Conservation (phyloP, 768 basidiomycete species). For the Rhodotorula graminis region DNA sequence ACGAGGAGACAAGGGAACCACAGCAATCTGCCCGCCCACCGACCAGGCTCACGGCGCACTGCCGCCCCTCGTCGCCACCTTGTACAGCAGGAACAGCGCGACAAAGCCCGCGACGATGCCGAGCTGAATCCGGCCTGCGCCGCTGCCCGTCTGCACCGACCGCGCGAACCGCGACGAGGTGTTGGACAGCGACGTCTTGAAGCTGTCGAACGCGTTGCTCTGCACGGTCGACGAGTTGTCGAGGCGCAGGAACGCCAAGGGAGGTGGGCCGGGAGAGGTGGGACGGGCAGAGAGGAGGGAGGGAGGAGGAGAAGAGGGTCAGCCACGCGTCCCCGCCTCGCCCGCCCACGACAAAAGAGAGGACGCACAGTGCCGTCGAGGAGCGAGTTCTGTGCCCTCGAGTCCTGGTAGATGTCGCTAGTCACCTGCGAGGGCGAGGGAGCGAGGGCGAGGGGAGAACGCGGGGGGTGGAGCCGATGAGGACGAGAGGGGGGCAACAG, state of each 20-base stretch:
- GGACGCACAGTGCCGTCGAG: conserved; percentile 31
- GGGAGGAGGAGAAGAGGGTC: neutral
- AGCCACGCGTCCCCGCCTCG: neutral
- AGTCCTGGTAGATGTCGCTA: conserved; percentile 43
- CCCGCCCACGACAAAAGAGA: neutral
- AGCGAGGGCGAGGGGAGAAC: no score
- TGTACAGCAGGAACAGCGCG: conserved; percentile 27
- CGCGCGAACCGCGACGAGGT: conserved; percentile 32
- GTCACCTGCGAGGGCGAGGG: conserved; percentile 35
- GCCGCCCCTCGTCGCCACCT: conserved; percentile 7
- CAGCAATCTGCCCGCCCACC: neutral
- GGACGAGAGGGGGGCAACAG: no score
- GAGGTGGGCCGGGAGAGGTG: no score
- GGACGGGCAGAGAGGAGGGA: neutral
- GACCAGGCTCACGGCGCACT: neutral
- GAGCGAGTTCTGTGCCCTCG: conserved; percentile 37
- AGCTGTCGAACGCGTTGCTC: conserved; percentile 36
- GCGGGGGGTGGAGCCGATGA: neutral
- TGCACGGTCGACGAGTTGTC: neutral
- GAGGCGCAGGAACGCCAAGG: no score
- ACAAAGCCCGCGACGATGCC: conserved; percentile 31
- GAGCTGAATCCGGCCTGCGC: neutral
- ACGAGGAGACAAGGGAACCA: neutral
- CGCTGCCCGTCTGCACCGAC: conserved; percentile 19
- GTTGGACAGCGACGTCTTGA: conserved; percentile 33